Evolutionary conservation across 2,329 filamentous ascomycete species (phyloP).

Genomic region (Fusarium sp.): DNA sequence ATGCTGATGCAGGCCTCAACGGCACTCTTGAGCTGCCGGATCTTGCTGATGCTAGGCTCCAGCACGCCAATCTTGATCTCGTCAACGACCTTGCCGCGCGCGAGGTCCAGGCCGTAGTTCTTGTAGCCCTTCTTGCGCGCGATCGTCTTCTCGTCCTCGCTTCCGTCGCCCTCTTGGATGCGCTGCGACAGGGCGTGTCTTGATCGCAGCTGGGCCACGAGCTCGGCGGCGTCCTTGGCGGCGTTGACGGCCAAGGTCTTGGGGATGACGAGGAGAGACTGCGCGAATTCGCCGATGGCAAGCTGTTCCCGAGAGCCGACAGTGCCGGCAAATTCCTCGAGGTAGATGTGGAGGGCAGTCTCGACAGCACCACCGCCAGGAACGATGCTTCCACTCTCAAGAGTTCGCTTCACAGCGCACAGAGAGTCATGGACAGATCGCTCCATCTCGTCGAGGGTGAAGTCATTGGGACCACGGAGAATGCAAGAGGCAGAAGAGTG

Average conservation of each 20-base stretch:
- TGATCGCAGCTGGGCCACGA: slow-evolving; percentile 93
- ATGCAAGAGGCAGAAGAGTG: slow-evolving; percentile 96
- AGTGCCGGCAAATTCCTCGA: slow-evolving; percentile 97
- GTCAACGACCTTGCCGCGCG: slow-evolving; percentile 89
- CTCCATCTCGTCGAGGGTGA: slow-evolving; percentile 98
- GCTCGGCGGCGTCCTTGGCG: slow-evolving; percentile 93
- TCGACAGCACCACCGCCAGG: slow-evolving; percentile 96
- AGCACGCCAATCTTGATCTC: slow-evolving; percentile 93
- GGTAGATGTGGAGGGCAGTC: slow-evolving; percentile 98
- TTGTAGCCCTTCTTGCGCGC: slow-evolving; percentile 97
- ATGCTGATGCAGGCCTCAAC: slow-evolving; percentile 99
- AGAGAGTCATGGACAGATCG: slow-evolving; percentile 96
- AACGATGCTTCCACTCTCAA: slow-evolving; percentile 96
- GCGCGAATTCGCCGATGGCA: slow-evolving; percentile 96
- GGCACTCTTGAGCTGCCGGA: slow-evolving; percentile 96
- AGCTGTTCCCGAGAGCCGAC: slow-evolving; percentile 97
- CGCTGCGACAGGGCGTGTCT: slow-evolving; percentile 94
- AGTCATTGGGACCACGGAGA: slow-evolving; percentile 94
- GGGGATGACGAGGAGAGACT: slow-evolving; percentile 90
- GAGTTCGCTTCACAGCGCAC: slow-evolving; percentile 93
- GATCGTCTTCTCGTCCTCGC: slow-evolving; percentile 85
- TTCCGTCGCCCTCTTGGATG: slow-evolving; percentile 81
- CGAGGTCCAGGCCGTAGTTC: slow-evolving; percentile 95
- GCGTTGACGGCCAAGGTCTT: slow-evolving; percentile 98
- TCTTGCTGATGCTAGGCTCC: slow-evolving; percentile 97